phyloP scores from a whole-genome alignment of 2,329 filamentous ascomycete genomes.

The Aureobasidium sp. region DNA sequence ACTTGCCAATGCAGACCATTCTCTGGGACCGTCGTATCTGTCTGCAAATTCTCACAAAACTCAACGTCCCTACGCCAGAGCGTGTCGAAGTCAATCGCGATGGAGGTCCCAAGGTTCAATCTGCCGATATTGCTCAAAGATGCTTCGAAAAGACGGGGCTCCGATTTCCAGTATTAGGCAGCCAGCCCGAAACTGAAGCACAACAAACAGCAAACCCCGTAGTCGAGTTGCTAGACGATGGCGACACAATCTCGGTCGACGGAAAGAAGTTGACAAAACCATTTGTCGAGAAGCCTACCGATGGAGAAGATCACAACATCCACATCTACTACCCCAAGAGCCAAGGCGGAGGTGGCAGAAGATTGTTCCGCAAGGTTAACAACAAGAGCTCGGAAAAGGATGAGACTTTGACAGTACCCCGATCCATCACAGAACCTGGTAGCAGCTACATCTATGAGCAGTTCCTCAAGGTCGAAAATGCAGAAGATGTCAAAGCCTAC shows the following conservation, averaged over 20 bases:
- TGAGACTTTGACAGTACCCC: slow-evolving; percentile 64
- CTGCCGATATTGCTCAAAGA: slow-evolving; percentile 70
- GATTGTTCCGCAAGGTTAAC: slow-evolving; percentile 92
- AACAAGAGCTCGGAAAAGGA: slow-evolving; percentile 98
- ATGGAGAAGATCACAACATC: slow-evolving; percentile 97
- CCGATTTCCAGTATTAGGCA: slow-evolving; percentile 23
- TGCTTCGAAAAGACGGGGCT: slow-evolving; percentile 77
- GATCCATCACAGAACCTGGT: slow-evolving; percentile 70
- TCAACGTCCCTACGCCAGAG: slow-evolving; percentile 81
- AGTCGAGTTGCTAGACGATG: slow-evolving; percentile 82
- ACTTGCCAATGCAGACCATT: slow-evolving; percentile 93
- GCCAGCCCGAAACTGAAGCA: slow-evolving; percentile 8
- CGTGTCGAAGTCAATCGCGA: slow-evolving; percentile 88
- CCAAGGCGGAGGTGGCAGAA: slow-evolving; percentile 78
- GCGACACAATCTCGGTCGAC: slow-evolving; percentile 82
- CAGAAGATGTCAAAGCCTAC: slow-evolving; percentile 97
- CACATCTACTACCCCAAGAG: slow-evolving; percentile 92
- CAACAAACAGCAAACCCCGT: slow-evolving; percentile 31
- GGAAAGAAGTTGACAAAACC: slow-evolving; percentile 77
- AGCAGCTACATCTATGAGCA: slow-evolving; percentile 95
- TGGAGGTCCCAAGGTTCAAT: slow-evolving; percentile 74
- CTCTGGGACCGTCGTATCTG: slow-evolving; percentile 93
- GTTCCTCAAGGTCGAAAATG: slow-evolving; percentile 93
- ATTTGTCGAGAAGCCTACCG: slow-evolving; percentile 98
- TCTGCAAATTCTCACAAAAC: slow-evolving; percentile 76